Conservation (phyloP, 1,284 basidiomycete genomes). For the Sporisorium iseilematis-ciliati region DNA sequence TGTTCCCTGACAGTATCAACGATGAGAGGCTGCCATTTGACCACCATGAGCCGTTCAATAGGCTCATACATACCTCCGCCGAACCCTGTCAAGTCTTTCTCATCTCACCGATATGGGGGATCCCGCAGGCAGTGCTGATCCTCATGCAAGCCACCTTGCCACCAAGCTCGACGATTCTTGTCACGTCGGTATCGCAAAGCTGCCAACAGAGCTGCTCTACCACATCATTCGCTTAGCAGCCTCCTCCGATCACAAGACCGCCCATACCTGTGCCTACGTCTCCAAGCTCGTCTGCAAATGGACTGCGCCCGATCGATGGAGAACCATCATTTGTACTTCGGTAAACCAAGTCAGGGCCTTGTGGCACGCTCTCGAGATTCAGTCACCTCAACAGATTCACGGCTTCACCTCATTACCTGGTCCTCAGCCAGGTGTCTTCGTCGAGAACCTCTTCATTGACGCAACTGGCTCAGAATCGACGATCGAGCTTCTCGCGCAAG, state of each 20-base stretch:
- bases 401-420: constrained; percentile 24
- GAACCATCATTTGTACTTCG: constrained; percentile 32
- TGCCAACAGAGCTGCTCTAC: constrained; percentile 43
- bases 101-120: neutral
- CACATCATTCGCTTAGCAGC: constrained; percentile 46
- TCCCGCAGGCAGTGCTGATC: neutral
- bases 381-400: too few relatives aligned
- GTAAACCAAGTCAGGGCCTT: constrained; percentile 13
- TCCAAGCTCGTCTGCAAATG: constrained; percentile 46
- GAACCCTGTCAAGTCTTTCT: neutral
- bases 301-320: constrained; percentile 50
- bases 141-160: neutral
- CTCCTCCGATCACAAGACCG: constrained; percentile 31
- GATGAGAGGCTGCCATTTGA: neutral
- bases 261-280: constrained; percentile 51
- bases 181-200: constrained; percentile 1
- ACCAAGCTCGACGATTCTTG: too few relatives aligned
- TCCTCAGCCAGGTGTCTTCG: constrained; percentile 14
- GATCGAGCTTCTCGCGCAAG: neutral
- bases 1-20: neutral
- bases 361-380: neutral
- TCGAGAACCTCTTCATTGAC: constrained; percentile 50
- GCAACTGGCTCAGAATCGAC: neutral
- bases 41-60: neutral
- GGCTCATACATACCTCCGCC: neutral